phyloP scores from a whole-genome alignment of 768 basidiomycete species.

The Podaxis sp. region DNA sequence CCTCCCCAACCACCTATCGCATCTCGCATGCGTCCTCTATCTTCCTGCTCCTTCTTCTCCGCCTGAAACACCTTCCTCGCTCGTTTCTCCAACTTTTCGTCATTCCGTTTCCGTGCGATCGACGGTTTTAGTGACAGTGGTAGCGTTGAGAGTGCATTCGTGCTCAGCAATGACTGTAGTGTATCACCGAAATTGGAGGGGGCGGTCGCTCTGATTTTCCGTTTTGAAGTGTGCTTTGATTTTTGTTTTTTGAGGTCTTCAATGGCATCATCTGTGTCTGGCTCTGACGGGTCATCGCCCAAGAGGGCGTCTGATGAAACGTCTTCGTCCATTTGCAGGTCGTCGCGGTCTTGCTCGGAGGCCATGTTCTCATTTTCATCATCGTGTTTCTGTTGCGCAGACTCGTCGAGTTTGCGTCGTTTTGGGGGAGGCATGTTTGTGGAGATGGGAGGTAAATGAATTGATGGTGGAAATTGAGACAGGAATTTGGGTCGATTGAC shows the following conservation, averaged over 20 bases:
- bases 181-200: conserved; percentile 71
- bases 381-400: conserved; percentile 24
- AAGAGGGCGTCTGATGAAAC: conserved; percentile 16
- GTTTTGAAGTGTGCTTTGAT: conserved; percentile 76
- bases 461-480: conserved; percentile 8
- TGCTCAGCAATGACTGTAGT: conserved; percentile 66
- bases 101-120: conserved; percentile 59
- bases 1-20: conserved; percentile 89
- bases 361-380: conserved; percentile 17
- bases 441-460: neutral
- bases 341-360: conserved; percentile 5
- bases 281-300: conserved; percentile 19
- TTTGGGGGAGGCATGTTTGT: conserved; percentile 47
- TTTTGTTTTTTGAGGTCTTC: conserved; percentile 49
- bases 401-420: conserved; percentile 38
- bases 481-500: neutral
- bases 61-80: conserved; percentile 68
- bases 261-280: conserved; percentile 64
- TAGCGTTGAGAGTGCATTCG: conserved; percentile 61
- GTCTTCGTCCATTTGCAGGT: conserved; percentile 13
- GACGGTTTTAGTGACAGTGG: conserved; percentile 82
- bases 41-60: conserved; percentile 72
- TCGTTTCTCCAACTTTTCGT: conserved; percentile 68
- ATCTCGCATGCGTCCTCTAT: conserved; percentile 60
- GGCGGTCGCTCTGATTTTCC: conserved; percentile 78